phyloP scores from a whole-genome alignment of 2,329 filamentous ascomycete species.

The Dothiorella sarmentorum region DNA sequence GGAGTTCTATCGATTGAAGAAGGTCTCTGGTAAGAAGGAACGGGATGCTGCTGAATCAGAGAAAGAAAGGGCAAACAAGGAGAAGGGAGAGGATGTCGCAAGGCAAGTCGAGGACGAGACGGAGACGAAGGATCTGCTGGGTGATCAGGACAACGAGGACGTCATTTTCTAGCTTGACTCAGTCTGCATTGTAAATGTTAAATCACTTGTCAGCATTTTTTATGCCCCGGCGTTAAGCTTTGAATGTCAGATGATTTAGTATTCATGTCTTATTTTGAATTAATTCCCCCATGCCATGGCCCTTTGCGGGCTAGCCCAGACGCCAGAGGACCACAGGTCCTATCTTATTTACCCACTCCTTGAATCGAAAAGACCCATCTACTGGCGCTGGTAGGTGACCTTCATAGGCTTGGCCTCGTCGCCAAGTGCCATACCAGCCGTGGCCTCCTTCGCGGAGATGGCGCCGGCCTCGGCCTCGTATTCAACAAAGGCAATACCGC shows the following conservation, averaged over 20 bases:
- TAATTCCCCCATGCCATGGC: neutral
- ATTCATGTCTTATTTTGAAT: neutral
- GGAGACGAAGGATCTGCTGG: conserved; percentile 63
- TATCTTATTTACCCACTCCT: no score
- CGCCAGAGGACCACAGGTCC: neutral
- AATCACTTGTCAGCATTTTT: neutral
- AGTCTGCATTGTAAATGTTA: neutral
- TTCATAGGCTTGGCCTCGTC: conserved; percentile 76
- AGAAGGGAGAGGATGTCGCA: conserved; percentile 24
- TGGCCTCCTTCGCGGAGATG: conserved; percentile 90
- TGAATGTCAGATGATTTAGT: neutral
- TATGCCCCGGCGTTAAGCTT: neutral
- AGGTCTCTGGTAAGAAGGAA: conserved; percentile 73
- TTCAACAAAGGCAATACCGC: conserved; percentile 92
- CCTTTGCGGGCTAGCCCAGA: neutral
- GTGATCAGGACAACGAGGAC: conserved; percentile 74
- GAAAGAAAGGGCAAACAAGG: conserved; percentile 42
- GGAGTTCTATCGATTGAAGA: conserved; percentile 97
- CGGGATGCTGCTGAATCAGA: conserved; percentile 45
- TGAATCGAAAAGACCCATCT: conserved; percentile 21
- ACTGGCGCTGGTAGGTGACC: conserved; percentile 95
- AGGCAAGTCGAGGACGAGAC: conserved; percentile 25
- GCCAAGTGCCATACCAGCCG: conserved; percentile 76
- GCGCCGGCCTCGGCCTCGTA: conserved; percentile 88
- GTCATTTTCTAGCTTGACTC: conserved; percentile 66